phyloP scores from a whole-genome alignment of 139 green algal species.

The Haematococcus lacustris region DNA sequence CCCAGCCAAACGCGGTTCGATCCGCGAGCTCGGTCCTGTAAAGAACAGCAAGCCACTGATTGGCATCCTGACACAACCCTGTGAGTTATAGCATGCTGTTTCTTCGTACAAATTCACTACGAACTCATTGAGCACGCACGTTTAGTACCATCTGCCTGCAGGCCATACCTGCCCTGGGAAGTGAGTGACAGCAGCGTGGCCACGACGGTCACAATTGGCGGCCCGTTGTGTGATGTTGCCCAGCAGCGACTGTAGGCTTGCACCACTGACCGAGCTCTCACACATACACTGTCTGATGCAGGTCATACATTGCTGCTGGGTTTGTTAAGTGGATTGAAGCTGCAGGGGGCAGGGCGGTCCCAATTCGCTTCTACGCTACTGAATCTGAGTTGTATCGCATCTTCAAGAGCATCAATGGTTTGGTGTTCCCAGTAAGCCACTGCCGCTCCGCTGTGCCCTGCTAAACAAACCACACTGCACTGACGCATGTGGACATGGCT shows the following conservation, averaged over 20 bases:
- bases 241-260: no score
- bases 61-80: constrained; percentile 20
- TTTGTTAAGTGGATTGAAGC: constrained; percentile 25
- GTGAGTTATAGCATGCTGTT: not conserved
- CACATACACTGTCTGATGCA: not conserved
- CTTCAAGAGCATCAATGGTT: constrained; percentile 71
- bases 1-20: no score
- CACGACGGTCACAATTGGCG: not conserved
- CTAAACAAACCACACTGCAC: no score
- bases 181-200: not conserved
- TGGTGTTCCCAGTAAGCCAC: constrained; percentile 60
- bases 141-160: not conserved
- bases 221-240: not conserved
- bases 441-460: not conserved
- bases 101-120: not conserved
- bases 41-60: constrained; percentile 13
- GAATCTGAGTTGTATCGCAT: constrained; percentile 61
- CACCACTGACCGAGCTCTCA: no score
- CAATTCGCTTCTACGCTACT: constrained; percentile 7
- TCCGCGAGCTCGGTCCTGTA: not conserved
- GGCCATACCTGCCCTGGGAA: not conserved
- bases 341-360: constrained; percentile 12
- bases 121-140: not conserved
- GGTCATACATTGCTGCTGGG: constrained; percentile 17
- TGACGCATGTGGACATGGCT: no score